phyloP scores from a whole-genome alignment of 805 yeast species.

The Schizosaccharomyces japonicus region DNA sequence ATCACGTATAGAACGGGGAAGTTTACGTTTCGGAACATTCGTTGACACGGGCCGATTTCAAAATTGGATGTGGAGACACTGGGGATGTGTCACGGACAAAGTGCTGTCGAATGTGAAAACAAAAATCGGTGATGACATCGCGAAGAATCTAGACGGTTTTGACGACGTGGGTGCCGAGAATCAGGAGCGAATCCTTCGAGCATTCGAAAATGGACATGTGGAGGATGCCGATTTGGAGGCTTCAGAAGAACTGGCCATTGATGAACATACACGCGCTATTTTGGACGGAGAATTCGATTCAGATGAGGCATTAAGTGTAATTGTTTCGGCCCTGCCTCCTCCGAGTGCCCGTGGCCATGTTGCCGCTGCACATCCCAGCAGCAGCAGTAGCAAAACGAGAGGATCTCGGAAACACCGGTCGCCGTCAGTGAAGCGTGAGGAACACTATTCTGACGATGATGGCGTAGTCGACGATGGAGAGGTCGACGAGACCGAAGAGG shows the following conservation, averaged over 20 bases:
- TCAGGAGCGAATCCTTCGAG: background rate
- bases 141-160: background rate
- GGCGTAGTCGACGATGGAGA: background rate
- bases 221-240: background rate
- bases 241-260: background rate
- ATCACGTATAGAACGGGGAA: too few species aligned
- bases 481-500: background rate
- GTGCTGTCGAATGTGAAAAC: background rate
- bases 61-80: background rate
- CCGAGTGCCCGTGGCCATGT: too few species aligned
- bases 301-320: background rate
- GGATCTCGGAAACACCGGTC: background rate
- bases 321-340: too few species aligned
- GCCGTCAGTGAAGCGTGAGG: background rate
- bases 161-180: background rate
- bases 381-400: too few species aligned
- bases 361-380: too few species aligned
- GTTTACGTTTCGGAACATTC: conserved; percentile 1
- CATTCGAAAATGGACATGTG: conserved; percentile 1
- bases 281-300: background rate
- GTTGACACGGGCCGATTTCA: conserved; percentile 1
- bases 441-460: background rate
- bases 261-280: background rate
- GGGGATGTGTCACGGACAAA: background rate
- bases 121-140: background rate